phyloP scores from a whole-genome alignment of 495 filamentous ascomycete genomes.

The Letharia columbiana region DNA sequence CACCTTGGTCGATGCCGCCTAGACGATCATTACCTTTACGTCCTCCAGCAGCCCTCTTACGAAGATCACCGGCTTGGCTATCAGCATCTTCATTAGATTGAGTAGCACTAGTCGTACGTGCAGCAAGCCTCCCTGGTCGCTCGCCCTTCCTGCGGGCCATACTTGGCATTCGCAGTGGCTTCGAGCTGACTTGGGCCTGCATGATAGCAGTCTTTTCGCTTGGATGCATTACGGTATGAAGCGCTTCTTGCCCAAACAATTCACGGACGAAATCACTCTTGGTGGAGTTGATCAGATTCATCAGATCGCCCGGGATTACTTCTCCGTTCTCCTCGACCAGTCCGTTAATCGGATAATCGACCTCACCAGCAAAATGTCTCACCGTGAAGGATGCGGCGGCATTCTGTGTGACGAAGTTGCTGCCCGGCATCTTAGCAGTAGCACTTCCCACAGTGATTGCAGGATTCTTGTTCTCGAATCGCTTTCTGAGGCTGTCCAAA shows the following conservation, averaged over 20 bases:
- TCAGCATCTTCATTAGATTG: slow-evolving; percentile 49
- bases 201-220: slow-evolving; percentile 84
- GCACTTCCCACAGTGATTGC: slow-evolving; percentile 68
- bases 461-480: slow-evolving; percentile 88
- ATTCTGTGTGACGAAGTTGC: slow-evolving; percentile 74
- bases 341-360: slow-evolving; percentile 83
- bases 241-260: slow-evolving; percentile 85
- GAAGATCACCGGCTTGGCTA: slow-evolving; percentile 36
- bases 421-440: slow-evolving; percentile 61
- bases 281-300: slow-evolving; percentile 86
- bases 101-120: slow-evolving; percentile 29
- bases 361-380: slow-evolving; percentile 90
- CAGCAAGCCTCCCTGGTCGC: slow-evolving; percentile 38
- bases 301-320: slow-evolving; percentile 86
- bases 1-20: slow-evolving; percentile 62
- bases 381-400: slow-evolving; percentile 73
- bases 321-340: slow-evolving; percentile 93
- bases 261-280: slow-evolving; percentile 81
- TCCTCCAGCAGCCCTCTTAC: slow-evolving; percentile 26
- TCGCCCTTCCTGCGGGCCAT: slow-evolving; percentile 69
- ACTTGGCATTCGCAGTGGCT: slow-evolving; percentile 83
- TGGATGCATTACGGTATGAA: slow-evolving; percentile 84
- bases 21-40: slow-evolving; percentile 36
- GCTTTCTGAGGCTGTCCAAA: slow-evolving; percentile 78
- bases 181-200: slow-evolving; percentile 93